Conservation (phyloP, 768 basidiomycete genomes). For the Psilocybe cubensis region DNA sequence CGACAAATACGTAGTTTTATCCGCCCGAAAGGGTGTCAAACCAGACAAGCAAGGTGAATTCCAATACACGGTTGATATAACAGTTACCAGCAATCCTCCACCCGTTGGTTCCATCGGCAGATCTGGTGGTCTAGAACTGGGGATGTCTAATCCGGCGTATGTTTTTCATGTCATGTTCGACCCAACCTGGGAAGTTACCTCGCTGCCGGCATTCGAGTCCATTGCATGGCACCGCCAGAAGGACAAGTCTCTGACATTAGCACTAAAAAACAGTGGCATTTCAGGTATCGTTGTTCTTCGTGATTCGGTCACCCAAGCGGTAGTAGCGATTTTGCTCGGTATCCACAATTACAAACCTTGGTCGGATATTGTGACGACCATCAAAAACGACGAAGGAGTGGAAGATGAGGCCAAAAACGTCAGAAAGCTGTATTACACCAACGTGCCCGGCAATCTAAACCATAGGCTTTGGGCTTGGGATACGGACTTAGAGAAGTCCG, state of each 20-base stretch:
- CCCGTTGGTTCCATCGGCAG: constrained; percentile 1
- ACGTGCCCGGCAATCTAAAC: not conserved
- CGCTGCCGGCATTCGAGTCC: not conserved
- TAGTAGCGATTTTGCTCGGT: constrained; percentile 7
- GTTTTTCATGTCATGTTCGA: constrained; percentile 7
- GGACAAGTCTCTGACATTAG: constrained; percentile 1
- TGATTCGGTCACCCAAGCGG: not conserved
- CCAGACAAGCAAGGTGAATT: not conserved
- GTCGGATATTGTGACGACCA: constrained; percentile 6
- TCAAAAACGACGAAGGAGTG: not conserved
- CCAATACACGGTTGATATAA: constrained; percentile 6
- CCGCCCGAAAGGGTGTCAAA: constrained; percentile 1
- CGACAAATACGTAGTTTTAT: constrained; percentile 9
- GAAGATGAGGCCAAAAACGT: constrained; percentile 1
- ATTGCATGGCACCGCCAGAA: constrained; percentile 1
- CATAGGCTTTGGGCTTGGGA: constrained; percentile 9
- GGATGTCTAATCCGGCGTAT: constrained; percentile 7
- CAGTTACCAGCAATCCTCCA: not conserved
- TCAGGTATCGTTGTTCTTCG: constrained; percentile 9
- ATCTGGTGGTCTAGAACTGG: not conserved
- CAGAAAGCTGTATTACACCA: constrained; percentile 2
- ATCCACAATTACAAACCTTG: constrained; percentile 10
- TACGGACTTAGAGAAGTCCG: not conserved
- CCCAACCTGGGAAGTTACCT: constrained; percentile 1
- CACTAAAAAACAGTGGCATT: not conserved